Conservation (phyloP, 2,329 filamentous ascomycete genomes). For the Aspergillus viridinutans region DNA sequence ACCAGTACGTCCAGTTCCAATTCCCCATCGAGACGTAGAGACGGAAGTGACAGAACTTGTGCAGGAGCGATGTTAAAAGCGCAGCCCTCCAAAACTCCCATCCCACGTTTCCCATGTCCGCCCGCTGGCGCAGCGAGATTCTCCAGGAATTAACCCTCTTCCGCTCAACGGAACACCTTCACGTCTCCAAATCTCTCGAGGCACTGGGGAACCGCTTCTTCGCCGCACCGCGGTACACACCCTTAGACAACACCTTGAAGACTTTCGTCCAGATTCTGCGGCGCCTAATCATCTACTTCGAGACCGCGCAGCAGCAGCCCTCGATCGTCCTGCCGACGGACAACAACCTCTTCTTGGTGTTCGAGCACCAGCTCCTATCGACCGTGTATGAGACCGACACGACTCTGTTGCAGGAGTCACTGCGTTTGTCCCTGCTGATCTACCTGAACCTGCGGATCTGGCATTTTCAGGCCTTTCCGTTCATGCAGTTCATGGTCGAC, state of each 20-base stretch:
- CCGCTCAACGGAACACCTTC: neutral
- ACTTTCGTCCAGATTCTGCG: constrained; percentile 4
- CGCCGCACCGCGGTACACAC: neutral
- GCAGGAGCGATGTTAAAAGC: constrained; percentile 9
- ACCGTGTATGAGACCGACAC: neutral
- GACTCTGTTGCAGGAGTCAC: constrained; percentile 10
- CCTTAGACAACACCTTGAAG: neutral
- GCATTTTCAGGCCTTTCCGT: constrained; percentile 12
- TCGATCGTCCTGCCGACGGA: constrained; percentile 12
- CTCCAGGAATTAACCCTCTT: constrained; percentile 9
- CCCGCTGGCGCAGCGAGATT: constrained; percentile 11
- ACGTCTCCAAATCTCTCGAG: neutral
- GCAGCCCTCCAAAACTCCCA: constrained; percentile 7
- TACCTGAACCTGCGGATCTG: constrained; percentile 12
- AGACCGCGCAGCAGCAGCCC: constrained; percentile 4
- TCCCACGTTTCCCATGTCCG: constrained; percentile 8
- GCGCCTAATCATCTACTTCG: constrained; percentile 12
- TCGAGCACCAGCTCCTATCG: constrained; percentile 7
- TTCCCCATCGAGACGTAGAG: neutral
- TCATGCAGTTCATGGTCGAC: constrained; percentile 6
- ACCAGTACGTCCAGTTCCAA: constrained; percentile 9
- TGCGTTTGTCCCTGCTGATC: constrained; percentile 9
- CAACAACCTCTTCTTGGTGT: constrained; percentile 14
- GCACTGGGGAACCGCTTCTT: constrained; percentile 7
- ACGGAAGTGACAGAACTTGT: neutral